Conservation (phyloP, 2,329 filamentous ascomycete genomes). For the Trichophaea hybrida region DNA sequence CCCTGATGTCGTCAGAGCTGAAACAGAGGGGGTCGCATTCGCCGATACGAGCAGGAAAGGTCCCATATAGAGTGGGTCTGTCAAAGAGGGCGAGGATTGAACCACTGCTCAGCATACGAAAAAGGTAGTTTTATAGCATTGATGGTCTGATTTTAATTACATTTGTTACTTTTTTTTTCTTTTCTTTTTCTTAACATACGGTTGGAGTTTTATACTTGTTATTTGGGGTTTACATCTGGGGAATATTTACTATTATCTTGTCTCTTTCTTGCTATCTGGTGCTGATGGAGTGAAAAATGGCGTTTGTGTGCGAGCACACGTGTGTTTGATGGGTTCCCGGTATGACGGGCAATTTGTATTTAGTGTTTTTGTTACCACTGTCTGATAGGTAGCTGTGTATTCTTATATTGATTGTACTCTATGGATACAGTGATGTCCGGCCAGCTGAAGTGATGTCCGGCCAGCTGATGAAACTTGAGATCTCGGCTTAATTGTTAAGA, state of each 20-base stretch:
- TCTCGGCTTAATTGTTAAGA: too few species aligned
- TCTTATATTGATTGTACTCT: too few species aligned
- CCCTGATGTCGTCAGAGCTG: not conserved
- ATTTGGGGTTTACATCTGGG: not conserved
- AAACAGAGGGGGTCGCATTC: not conserved
- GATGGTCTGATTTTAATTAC: not conserved
- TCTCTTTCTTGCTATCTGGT: not conserved
- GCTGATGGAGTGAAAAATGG: not conserved
- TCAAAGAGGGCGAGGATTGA: constrained; percentile 38
- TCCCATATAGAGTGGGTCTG: constrained; percentile 36
- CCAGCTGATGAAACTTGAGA: too few species aligned
- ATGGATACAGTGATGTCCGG: too few species aligned
- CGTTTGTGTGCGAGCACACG: too few species aligned
- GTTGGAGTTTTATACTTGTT: not conserved
- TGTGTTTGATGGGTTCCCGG: too few species aligned
- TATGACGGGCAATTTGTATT: too few species aligned
- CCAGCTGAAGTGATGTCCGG: too few species aligned
- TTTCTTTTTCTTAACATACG: not conserved
- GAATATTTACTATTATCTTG: not conserved
- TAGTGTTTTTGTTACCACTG: too few species aligned
- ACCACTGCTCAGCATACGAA: constrained; percentile 34
- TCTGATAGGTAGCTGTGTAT: too few species aligned
- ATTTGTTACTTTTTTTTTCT: not conserved
- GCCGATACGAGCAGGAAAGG: constrained; percentile 21
- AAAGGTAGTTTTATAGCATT: not conserved